phyloP scores from a whole-genome alignment of 331 rosid species.

The Rosa hybrid region DNA sequence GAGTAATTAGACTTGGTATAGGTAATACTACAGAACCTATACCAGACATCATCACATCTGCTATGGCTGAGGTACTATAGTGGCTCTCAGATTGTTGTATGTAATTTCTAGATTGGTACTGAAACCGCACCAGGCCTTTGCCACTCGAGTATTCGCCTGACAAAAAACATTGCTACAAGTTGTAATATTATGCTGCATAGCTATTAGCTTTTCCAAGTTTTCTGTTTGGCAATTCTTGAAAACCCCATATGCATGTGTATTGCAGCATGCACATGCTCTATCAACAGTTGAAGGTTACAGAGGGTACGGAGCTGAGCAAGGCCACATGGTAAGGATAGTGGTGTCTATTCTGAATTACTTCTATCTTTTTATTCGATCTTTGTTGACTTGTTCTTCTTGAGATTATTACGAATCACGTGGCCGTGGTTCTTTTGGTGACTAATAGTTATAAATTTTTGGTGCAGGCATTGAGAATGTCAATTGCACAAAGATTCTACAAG shows the following conservation, averaged over 20 bases:
- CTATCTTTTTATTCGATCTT: background rate
- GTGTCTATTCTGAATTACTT: background rate
- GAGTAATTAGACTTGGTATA: conserved; percentile 54
- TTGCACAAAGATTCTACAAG: conserved; percentile 51
- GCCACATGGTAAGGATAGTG: conserved; percentile 45
- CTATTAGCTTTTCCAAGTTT: background rate
- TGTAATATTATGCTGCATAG: background rate
- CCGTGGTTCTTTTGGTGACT: background rate
- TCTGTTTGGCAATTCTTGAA: background rate
- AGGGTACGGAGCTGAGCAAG: conserved; percentile 82
- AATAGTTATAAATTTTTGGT: background rate
- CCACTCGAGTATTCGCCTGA: no score
- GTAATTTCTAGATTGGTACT: background rate
- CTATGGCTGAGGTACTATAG: conserved; percentile 57
- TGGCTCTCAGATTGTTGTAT: background rate
- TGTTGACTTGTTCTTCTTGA: background rate
- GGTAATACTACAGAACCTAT: conserved; percentile 68
- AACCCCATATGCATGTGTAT: background rate
- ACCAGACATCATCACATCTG: conserved; percentile 48
- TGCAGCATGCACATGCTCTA: conserved; percentile 52
- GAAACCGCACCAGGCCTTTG: background rate
- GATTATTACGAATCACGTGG: background rate
- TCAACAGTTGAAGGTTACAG: conserved; percentile 56
- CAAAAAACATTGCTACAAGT: no score
- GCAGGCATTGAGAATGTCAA: conserved; percentile 51